phyloP scores from a whole-genome alignment of 2,329 filamentous ascomycete genomes.

The Pezicula rhizophila region DNA sequence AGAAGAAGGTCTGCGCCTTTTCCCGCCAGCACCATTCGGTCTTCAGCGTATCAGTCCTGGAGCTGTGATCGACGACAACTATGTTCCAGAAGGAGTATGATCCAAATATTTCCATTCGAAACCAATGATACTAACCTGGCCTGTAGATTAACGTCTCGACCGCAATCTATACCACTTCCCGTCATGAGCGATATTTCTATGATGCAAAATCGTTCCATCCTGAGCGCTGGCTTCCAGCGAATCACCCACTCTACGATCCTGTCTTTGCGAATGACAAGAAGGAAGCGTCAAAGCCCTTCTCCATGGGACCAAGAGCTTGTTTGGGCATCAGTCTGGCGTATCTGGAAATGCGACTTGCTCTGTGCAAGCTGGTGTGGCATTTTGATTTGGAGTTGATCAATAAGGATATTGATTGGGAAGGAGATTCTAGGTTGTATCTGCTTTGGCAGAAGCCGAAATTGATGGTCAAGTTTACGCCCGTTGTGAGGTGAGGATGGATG shows the following conservation, averaged over 20 bases:
- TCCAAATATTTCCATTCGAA: neutral
- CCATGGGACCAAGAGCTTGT: conserved; percentile 1
- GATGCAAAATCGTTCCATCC: neutral
- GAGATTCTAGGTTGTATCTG: conserved; percentile 31
- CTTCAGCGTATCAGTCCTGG: neutral
- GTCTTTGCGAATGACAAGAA: neutral
- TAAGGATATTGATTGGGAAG: conserved; percentile 14
- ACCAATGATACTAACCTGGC: neutral
- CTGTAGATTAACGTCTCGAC: neutral
- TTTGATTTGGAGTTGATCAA: conserved; percentile 3
- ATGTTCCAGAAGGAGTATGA: neutral
- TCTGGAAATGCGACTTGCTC: conserved; percentile 11
- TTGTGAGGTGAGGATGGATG: too few relatives aligned
- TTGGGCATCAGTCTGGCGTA: conserved; percentile 10
- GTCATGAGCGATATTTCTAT: neutral
- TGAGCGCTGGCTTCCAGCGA: neutral
- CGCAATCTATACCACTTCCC: neutral
- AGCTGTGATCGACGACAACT: neutral
- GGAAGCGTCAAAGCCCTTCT: conserved; percentile 2
- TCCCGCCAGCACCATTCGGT: neutral
- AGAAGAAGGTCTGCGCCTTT: neutral
- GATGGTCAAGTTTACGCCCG: neutral
- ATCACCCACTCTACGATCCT: neutral
- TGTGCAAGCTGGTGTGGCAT: conserved; percentile 3
- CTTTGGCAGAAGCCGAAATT: conserved; percentile 29